Base-by-base conservation (phyloP, 805 yeast genomes). In the Lipomyces yamanashiensis region DNA sequence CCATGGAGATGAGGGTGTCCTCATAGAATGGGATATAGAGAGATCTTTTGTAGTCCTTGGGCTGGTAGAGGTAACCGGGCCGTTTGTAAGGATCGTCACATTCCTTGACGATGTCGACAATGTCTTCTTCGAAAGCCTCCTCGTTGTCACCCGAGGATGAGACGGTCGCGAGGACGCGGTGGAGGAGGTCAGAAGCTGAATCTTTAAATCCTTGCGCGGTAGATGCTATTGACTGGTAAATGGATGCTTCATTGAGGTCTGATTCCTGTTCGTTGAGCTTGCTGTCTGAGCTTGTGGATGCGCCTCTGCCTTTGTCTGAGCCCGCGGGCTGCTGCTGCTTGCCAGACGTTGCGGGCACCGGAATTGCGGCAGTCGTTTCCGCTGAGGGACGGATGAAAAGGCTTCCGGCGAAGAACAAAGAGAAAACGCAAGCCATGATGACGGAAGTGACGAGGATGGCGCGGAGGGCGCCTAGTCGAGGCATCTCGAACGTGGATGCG, bases 81-180 rank as follows among this genome's bases (percentile, higher is more conserved):
- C 40, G 21, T 23, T 68, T 68, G 57, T 62, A 64, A 15, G 68
- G 63, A 45, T 64, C 68, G 13, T 33, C 53, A 52, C 67, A 64
- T 10, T 12, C 23, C 15, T 23, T 21, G 13, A 15, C 8, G 36
- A 53, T 19, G 23, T 53, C 57, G 12, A 53, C 33, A 17, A 15
- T 23, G 13, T 40, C 48, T 23, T 53, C 48, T 15, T 53, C 57
- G 33, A 39, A 40, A 10, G 21, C 57, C 13, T 40, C 57, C 19
- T 53, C 57, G 10, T 15, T 13, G 21, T 53, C 48, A 15, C 48
- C 57, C 19, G 28, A 23, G 13, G 23, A 28, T 13, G 48, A 34
- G 7, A 28, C 48, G 33, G 48, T 17, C 2, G 57, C 48, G 13
- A 53, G 57, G 13, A 43, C 48, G 28, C 49, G 13, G 48, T 34